Conservation (phyloP, 73 alveolate genomes). For the Stentor coeruleus region DNA sequence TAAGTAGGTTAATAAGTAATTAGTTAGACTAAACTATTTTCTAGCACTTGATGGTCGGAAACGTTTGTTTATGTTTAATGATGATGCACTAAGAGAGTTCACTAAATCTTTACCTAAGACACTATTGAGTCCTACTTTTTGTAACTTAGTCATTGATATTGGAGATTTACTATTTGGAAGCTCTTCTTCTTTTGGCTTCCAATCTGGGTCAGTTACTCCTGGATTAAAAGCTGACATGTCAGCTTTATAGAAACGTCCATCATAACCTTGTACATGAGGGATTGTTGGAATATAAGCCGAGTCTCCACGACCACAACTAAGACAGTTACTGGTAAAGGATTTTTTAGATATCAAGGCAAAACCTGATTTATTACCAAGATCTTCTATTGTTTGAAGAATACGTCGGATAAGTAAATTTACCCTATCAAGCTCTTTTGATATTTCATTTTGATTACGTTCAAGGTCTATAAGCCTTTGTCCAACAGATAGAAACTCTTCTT, state of each 20-base stretch:
- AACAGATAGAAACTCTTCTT: neutral
- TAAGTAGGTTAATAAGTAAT: too few relatives aligned
- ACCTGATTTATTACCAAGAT: neutral
- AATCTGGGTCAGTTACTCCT: neutral
- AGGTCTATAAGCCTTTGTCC: slow-evolving; percentile 1
- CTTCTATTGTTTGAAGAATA: neutral
- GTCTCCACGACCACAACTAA: slow-evolving; percentile 19
- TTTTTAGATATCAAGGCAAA: neutral
- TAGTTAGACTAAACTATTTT: too few relatives aligned
- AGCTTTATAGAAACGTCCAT: slow-evolving; percentile 9
- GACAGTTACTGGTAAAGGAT: neutral
- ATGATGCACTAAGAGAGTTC: neutral
- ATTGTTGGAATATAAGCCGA: neutral
- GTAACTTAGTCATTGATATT: neutral
- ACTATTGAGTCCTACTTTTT: neutral
- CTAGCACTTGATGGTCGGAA: slow-evolving; percentile 3
- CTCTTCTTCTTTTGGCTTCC: neutral
- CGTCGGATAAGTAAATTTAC: neutral
- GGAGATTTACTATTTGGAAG: neutral
- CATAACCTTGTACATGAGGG: slow-evolving; percentile 14
- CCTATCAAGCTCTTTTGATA: neutral
- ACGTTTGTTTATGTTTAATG: neutral
- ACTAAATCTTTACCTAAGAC: neutral
- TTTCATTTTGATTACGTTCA: neutral
- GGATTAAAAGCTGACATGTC: neutral